Percentiles rank a stretch among this genome's conserved stretches.
These are phyloP conservation scores for Sanghuangporus baumii DNA, from an alignment of 1,284 basidiomycete species.

Conservation along the genomic window DNA sequence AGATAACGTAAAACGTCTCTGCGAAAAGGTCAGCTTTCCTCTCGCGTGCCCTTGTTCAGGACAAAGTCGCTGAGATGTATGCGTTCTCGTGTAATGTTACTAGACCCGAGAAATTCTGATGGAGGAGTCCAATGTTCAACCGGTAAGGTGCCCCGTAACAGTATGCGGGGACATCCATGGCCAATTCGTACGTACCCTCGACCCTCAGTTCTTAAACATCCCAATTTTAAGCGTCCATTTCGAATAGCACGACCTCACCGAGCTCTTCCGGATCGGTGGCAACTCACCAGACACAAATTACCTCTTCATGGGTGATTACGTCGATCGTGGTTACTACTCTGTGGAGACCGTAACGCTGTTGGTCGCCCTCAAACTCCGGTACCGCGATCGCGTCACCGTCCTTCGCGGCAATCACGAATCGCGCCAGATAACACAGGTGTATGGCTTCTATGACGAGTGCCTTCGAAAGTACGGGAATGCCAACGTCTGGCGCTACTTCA, in stretches of 20 bases:
- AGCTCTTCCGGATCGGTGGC: constrained; percentile 98
- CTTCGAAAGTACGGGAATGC: constrained; percentile 99
- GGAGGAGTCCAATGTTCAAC: constrained; percentile 97
- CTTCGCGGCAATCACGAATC: constrained; percentile 98
- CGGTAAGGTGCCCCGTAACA: constrained; percentile 95
- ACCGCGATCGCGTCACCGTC: constrained; percentile 98
- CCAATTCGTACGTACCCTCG: constrained; percentile 83
- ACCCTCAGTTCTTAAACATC: constrained; percentile 24
- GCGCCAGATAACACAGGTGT: constrained; percentile 99
- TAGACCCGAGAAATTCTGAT: constrained; percentile 97
- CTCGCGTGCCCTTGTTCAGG: constrained; percentile 16
- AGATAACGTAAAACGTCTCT: constrained; percentile 94
- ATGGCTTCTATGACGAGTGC: constrained; percentile 99
- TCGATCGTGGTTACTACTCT: constrained; percentile 98
- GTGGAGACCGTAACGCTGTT: constrained; percentile 99
- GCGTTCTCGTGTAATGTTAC: constrained; percentile 17
- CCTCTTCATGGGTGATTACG: constrained; percentile 99
- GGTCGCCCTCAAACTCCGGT: constrained; percentile 95
- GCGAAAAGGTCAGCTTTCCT: constrained; percentile 83
- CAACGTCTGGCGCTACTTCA: constrained; percentile 99
- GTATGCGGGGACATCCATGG: constrained; percentile 99
- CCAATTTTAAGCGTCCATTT: constrained; percentile 21
- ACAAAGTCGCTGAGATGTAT: constrained; percentile 24
- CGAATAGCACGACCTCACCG: constrained; percentile 92
- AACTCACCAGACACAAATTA: constrained; percentile 99